These are phyloP conservation scores for Hemileia vastatrix DNA, from an alignment of 1,284 basidiomycete species.

Conservation along the genomic window DNA sequence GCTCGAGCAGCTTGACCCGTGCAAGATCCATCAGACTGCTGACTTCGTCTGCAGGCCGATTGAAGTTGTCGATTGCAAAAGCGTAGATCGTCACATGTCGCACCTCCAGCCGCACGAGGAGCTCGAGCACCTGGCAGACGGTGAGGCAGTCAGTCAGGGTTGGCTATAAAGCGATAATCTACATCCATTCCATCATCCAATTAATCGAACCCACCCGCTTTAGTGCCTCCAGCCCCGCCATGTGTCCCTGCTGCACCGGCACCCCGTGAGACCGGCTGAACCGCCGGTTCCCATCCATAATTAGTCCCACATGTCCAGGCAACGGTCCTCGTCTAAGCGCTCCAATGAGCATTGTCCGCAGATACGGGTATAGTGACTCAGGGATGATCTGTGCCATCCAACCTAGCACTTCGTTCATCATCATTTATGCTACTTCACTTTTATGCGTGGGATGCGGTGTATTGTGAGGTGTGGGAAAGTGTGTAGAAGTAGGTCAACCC, in stretches of 20 bases:
- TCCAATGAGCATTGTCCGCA: slow-evolving; percentile 12
- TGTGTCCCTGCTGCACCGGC: slow-evolving; percentile 65
- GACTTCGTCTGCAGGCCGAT: slow-evolving; percentile 75
- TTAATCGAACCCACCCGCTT: slow-evolving; percentile 53
- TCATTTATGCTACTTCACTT: too few relatives aligned
- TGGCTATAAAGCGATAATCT: neutral
- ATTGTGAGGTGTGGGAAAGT: too few relatives aligned
- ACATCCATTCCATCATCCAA: neutral
- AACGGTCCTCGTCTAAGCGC: slow-evolving; percentile 57
- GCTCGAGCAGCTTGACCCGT: slow-evolving; percentile 67
- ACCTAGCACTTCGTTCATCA: too few relatives aligned
- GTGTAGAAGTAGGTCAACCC: too few relatives aligned
- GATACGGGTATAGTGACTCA: slow-evolving; percentile 5
- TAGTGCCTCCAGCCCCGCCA: slow-evolving; percentile 72
- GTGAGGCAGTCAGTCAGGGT: neutral
- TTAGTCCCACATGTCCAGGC: slow-evolving; percentile 83
- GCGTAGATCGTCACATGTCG: slow-evolving; percentile 84
- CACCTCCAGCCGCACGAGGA: slow-evolving; percentile 66
- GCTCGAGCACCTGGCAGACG: slow-evolving; percentile 60
- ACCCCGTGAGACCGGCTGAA: slow-evolving; percentile 67
- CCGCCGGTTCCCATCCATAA: slow-evolving; percentile 95
- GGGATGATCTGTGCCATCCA: slow-evolving; percentile 13
- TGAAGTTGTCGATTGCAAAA: slow-evolving; percentile 97
- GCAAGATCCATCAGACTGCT: slow-evolving; percentile 76
- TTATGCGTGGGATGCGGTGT: too few relatives aligned